phyloP scores from a whole-genome alignment of 2,329 filamentous ascomycete species.

The Epichloe hybrida region DNA sequence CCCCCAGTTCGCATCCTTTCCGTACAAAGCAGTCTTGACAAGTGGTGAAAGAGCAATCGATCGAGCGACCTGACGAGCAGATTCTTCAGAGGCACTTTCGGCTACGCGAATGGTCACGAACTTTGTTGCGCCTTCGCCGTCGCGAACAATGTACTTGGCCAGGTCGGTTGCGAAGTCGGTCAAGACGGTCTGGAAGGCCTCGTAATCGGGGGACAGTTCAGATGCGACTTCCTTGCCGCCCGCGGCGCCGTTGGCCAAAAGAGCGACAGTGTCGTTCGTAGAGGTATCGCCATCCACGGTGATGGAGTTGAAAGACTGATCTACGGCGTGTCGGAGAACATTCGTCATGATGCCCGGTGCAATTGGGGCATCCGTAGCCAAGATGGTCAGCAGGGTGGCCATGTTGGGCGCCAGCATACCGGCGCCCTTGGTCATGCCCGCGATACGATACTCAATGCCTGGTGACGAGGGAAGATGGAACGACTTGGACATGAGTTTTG shows the following conservation, averaged over 20 bases:
- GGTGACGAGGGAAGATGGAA: conserved; percentile 77
- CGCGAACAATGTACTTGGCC: conserved; percentile 84
- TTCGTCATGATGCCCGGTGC: conserved; percentile 50
- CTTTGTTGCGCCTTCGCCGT: conserved; percentile 95
- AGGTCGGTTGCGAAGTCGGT: conserved; percentile 70
- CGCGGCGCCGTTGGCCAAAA: conserved; percentile 91
- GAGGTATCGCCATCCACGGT: conserved; percentile 94
- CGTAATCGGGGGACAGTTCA: conserved; percentile 46
- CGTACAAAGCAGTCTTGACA: conserved; percentile 95
- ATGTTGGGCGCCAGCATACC: conserved; percentile 99
- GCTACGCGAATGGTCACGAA: conserved; percentile 86
- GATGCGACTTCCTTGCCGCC: conserved; percentile 52
- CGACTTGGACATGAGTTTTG: conserved; percentile 75
- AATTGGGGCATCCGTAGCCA: conserved; percentile 84
- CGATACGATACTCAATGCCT: conserved; percentile 64
- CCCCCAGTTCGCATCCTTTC: conserved; percentile 96
- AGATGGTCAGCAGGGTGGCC: conserved; percentile 83
- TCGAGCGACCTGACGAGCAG: conserved; percentile 67
- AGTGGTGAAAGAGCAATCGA: conserved; percentile 84
- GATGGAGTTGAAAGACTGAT: conserved; percentile 89
- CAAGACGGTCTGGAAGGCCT: conserved; percentile 56
- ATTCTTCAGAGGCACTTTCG: conserved; percentile 54
- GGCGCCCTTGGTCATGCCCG: conserved; percentile 93
- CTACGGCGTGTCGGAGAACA: conserved; percentile 60
- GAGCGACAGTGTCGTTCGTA: conserved; percentile 89